Conservation (phyloP, 176 grass and related monocot genomes). For the Oryza australiensis region DNA sequence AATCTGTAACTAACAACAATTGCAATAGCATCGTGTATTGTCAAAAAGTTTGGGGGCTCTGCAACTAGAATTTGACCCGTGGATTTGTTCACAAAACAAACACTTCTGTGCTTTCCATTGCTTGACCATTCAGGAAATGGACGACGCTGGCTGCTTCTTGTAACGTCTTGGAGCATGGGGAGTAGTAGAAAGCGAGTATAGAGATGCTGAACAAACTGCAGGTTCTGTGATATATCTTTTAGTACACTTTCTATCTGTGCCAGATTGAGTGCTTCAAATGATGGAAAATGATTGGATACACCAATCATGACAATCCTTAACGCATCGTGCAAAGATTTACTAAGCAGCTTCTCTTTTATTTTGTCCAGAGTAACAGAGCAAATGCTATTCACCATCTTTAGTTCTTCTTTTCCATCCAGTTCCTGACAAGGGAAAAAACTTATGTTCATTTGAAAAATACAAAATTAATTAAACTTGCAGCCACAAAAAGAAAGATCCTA, state of each 20-base stretch:
- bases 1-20: slow-evolving; percentile 69
- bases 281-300: slow-evolving; percentile 75
- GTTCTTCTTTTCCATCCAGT: slow-evolving; percentile 65
- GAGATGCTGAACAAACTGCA: slow-evolving; percentile 69
- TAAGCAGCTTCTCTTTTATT: slow-evolving; percentile 74
- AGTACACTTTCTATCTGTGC: slow-evolving; percentile 57
- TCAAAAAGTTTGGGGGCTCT: slow-evolving; percentile 84
- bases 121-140: slow-evolving; percentile 74
- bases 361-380: slow-evolving; percentile 54
- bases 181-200: slow-evolving; percentile 83
- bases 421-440: slow-evolving; percentile 58
- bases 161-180: slow-evolving; percentile 73
- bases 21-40: slow-evolving; percentile 80
- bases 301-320: slow-evolving; percentile 63
- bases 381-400: slow-evolving; percentile 72
- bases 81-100: slow-evolving; percentile 71
- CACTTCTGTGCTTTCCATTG: slow-evolving; percentile 65
- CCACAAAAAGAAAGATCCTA: neutral
- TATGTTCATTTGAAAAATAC: slow-evolving; percentile 4
- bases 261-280: slow-evolving; percentile 67
- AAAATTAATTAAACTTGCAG: slow-evolving; percentile 18
- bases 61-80: slow-evolving; percentile 74
- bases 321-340: slow-evolving; percentile 65
- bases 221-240: slow-evolving; percentile 65
- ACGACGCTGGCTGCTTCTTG: slow-evolving; percentile 42